A percentile compares a stretch with the other conserved stretches of the same genome.
Conservation (phyloP, 2,329 filamentous ascomycete genomes). For the Elsinoe necatrix region DNA sequence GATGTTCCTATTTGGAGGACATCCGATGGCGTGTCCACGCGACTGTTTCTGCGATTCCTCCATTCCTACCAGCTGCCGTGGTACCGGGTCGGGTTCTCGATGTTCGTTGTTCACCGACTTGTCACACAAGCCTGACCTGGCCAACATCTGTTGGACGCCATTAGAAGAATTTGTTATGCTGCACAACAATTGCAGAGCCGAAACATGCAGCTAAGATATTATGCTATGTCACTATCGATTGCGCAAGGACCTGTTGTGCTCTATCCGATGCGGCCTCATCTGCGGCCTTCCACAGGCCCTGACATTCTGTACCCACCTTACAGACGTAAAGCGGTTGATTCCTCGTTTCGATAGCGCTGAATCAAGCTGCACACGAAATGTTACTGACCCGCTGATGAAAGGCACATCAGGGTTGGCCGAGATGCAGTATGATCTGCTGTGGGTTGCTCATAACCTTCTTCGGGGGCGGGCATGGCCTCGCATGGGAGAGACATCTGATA, state of each 20-base stretch:
- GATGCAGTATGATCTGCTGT: background rate
- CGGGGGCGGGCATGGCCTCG: background rate
- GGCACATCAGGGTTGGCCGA: slow-evolving; percentile 3
- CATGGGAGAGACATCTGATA: slow-evolving; percentile 7
- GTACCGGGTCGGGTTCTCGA: slow-evolving; percentile 1
- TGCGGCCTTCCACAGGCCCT: background rate
- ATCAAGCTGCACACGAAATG: background rate
- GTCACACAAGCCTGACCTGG: background rate
- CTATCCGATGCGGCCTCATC: slow-evolving; percentile 6
- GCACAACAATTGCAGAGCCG: background rate
- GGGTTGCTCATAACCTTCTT: background rate
- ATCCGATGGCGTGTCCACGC: background rate
- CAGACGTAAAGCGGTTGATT: slow-evolving; percentile 1
- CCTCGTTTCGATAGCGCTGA: slow-evolving; percentile 6
- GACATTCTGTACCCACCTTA: background rate
- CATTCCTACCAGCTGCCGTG: background rate
- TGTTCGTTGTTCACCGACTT: background rate
- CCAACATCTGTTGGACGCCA: slow-evolving; percentile 5
- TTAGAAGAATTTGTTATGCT: background rate
- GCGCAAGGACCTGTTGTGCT: background rate
- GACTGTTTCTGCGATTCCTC: slow-evolving; percentile 4
- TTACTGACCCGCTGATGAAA: slow-evolving; percentile 2
- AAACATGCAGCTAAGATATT: background rate
- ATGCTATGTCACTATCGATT: background rate
- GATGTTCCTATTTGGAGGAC: background rate